Conservation (phyloP, 805 yeast species). For the Kregervanrija fluxuum region DNA sequence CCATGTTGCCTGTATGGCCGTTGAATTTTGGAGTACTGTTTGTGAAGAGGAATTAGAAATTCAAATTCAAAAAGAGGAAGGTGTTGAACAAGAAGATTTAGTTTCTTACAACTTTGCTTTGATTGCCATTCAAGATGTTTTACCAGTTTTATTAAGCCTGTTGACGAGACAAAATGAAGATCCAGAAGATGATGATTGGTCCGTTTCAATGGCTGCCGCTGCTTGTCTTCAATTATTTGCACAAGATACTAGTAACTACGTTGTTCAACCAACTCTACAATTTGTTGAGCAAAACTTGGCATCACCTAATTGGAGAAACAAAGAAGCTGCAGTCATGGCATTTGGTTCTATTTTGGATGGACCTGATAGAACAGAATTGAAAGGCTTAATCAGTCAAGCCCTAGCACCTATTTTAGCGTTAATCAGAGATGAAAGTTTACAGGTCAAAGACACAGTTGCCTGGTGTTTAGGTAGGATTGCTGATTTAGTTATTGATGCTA, state of each 20-base stretch:
- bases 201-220: slow-evolving; percentile 97
- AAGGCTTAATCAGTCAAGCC: slow-evolving; percentile 70
- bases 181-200: slow-evolving; percentile 95
- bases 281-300: slow-evolving; percentile 75
- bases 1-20: slow-evolving; percentile 94
- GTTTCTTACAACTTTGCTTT: slow-evolving; percentile 74
- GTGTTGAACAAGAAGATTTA: slow-evolving; percentile 29
- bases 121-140: slow-evolving; percentile 74
- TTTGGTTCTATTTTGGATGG: slow-evolving; percentile 96
- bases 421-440: slow-evolving; percentile 68
- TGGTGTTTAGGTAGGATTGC: slow-evolving; percentile 98
- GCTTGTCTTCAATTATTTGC: slow-evolving; percentile 94
- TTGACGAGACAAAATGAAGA: slow-evolving; percentile 88
- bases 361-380: slow-evolving; percentile 69
- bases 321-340: slow-evolving; percentile 99
- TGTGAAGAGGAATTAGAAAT: slow-evolving; percentile 94
- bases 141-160: slow-evolving; percentile 76
- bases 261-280: slow-evolving; percentile 75
- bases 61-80: slow-evolving; percentile 56
- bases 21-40: slow-evolving; percentile 99
- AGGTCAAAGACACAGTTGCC: slow-evolving; percentile 94
- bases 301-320: slow-evolving; percentile 65
- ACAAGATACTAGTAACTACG: slow-evolving; percentile 78
- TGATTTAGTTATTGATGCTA: slow-evolving; percentile 72
- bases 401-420: slow-evolving; percentile 67